Conservation (phyloP, 441 rosid genomes). For the Arabidopsis lyrata region DNA sequence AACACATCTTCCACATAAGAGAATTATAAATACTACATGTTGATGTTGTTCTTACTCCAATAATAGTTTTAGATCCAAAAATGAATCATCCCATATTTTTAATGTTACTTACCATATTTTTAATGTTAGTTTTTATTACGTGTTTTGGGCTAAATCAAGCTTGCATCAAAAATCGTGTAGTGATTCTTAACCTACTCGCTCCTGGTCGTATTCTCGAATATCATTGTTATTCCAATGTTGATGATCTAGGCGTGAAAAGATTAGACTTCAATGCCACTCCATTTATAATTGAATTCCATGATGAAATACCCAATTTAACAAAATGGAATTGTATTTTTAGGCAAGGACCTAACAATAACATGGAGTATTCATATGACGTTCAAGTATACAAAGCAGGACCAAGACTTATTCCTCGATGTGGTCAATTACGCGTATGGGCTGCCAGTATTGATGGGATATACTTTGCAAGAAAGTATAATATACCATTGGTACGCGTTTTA, state of each 20-base stretch:
- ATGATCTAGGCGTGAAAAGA: not conserved
- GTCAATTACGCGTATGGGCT: conserved; percentile 24
- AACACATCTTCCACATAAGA: not conserved
- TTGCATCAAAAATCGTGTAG: not conserved
- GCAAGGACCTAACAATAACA: not conserved
- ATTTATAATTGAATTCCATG: conserved; percentile 14
- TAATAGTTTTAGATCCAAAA: not conserved
- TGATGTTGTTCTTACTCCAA: not conserved
- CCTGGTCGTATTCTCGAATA: not conserved
- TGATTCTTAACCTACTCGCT: not conserved
- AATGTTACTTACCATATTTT: no score
- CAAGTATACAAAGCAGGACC: conserved; percentile 16
- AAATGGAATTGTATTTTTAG: conserved; percentile 4
- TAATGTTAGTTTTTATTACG: not conserved
- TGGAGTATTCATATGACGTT: conserved; percentile 21
- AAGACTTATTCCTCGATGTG: conserved; percentile 22
- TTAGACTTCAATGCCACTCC: not conserved
- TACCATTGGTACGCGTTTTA: not conserved
- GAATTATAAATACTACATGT: not conserved
- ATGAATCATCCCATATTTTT: not conserved
- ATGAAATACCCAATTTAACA: not conserved
- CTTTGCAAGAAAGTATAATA: not conserved
- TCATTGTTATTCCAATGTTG: not conserved
- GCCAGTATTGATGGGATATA: conserved; percentile 21
- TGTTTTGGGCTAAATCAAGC: not conserved